phyloP scores from a whole-genome alignment of 768 basidiomycete species.

The Psilocybe azurescens region DNA sequence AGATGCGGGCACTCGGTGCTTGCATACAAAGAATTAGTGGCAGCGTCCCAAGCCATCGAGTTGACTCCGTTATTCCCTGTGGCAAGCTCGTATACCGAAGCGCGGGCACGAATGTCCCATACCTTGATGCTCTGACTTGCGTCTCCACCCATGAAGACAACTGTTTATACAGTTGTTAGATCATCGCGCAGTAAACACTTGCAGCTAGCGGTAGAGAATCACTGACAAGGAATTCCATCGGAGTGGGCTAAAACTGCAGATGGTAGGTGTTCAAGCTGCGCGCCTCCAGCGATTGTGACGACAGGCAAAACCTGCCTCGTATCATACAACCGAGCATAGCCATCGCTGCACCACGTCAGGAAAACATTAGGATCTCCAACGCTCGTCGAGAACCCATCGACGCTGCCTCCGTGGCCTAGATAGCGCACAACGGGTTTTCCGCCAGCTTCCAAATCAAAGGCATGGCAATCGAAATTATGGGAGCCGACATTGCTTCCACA shows the following conservation, averaged over 20 bases:
- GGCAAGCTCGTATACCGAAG: conserved; percentile 43
- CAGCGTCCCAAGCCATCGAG: conserved; percentile 38
- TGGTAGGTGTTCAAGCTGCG: conserved; percentile 22
- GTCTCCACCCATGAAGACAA: conserved; percentile 35
- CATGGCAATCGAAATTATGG: conserved; percentile 24
- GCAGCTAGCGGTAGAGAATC: no score
- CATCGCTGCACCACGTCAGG: conserved; percentile 40
- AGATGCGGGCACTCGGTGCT: conserved; percentile 37
- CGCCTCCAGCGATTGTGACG: conserved; percentile 33
- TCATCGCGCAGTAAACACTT: no score
- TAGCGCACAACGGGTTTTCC: conserved; percentile 36
- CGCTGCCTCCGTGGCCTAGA: conserved; percentile 42
- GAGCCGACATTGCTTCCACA: not conserved
- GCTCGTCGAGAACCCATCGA: conserved; percentile 38
- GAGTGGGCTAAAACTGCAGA: conserved; percentile 37
- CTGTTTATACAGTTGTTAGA: conserved; percentile 11
- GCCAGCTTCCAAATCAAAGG: conserved; percentile 39
- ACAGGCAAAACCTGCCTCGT: conserved; percentile 39
- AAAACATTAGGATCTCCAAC: conserved; percentile 39
- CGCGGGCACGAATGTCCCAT: conserved; percentile 46
- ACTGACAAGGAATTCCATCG: conserved; percentile 41
- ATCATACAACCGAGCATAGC: conserved; percentile 45
- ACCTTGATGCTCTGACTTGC: conserved; percentile 39
- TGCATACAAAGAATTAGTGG: conserved; percentile 35
- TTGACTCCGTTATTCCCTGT: conserved; percentile 49